These are phyloP conservation scores for Aphanomyces cochlioides DNA, from an alignment of 352 stramenopile species.

Conservation along the genomic window DNA sequence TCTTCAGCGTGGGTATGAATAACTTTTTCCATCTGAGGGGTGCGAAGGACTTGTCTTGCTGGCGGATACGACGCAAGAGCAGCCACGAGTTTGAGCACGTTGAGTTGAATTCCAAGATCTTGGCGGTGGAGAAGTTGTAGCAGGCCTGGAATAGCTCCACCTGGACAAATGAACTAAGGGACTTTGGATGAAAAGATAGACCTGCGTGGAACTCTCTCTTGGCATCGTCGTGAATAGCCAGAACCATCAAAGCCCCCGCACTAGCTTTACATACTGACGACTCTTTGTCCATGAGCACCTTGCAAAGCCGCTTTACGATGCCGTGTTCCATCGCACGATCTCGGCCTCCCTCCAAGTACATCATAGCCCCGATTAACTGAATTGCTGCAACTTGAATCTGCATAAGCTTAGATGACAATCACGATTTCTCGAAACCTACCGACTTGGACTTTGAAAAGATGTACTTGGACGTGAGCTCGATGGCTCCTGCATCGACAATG, in stretches of 20 bases:
- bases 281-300: conserved; percentile 48
- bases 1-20: conserved; percentile 15
- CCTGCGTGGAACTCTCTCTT: conserved; percentile 57
- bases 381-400: conserved; percentile 50
- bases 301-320: conserved; percentile 54
- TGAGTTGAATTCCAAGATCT: conserved; percentile 56
- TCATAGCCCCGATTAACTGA: conserved; percentile 50
- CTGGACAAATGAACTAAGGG: background rate
- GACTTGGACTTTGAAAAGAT: conserved; percentile 26
- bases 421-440: conserved; percentile 40
- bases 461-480: conserved; percentile 43
- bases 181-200: background rate
- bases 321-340: conserved; percentile 51
- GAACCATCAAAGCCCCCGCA: conserved; percentile 59
- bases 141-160: conserved; percentile 15
- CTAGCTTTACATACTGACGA: conserved; percentile 53
- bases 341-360: conserved; percentile 57
- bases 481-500: conserved; percentile 50
- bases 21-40: conserved; percentile 20
- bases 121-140: conserved; percentile 54
- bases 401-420: background rate
- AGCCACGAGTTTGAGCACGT: conserved; percentile 59
- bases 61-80: conserved; percentile 56
- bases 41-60: conserved; percentile 35
- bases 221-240: conserved; percentile 60